These are phyloP conservation scores for Tricholoma sp. DNA, from an alignment of 768 basidiomycete species.

Conservation along the genomic window DNA sequence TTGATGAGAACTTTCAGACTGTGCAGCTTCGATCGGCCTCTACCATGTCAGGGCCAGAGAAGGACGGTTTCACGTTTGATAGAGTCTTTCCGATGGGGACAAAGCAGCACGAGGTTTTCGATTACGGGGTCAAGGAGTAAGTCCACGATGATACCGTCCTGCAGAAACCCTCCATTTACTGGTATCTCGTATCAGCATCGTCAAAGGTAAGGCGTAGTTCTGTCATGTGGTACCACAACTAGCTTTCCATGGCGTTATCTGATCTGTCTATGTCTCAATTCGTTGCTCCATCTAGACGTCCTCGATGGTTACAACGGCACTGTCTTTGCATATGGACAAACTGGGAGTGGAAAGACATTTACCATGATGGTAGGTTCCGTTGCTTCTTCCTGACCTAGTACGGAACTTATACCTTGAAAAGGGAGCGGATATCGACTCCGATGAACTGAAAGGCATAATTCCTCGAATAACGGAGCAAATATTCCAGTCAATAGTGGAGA, in stretches of 20 bases:
- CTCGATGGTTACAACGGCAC: constrained; percentile 99
- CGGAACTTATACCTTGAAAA: constrained; percentile 27
- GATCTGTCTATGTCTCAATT: not conserved
- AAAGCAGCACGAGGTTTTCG: constrained; percentile 90
- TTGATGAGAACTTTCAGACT: constrained; percentile 81
- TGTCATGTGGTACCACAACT: constrained; percentile 1
- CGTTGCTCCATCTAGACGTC: constrained; percentile 61
- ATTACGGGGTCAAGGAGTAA: constrained; percentile 97
- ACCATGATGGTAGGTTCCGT: constrained; percentile 85
- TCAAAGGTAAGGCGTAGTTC: constrained; percentile 57
- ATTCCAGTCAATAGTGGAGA: constrained; percentile 95
- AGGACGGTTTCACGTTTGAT: constrained; percentile 97
- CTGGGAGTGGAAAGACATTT: constrained; percentile 88
- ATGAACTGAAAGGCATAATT: constrained; percentile 93
- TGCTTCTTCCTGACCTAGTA: constrained; percentile 6
- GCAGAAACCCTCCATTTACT: constrained; percentile 14
- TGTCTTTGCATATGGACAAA: constrained; percentile 84
- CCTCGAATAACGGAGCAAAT: constrained; percentile 99
- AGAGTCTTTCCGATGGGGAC: constrained; percentile 92
- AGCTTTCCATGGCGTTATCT: not conserved
- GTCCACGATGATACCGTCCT: constrained; percentile 24
- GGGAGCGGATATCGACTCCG: constrained; percentile 96
- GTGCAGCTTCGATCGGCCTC: constrained; percentile 73
- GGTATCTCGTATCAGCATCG: constrained; percentile 53
- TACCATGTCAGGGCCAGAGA: constrained; percentile 78